These are phyloP conservation scores for Incumbomyces lentus DNA, from an alignment of 2,329 filamentous ascomycete species.

Conservation along the genomic window DNA sequence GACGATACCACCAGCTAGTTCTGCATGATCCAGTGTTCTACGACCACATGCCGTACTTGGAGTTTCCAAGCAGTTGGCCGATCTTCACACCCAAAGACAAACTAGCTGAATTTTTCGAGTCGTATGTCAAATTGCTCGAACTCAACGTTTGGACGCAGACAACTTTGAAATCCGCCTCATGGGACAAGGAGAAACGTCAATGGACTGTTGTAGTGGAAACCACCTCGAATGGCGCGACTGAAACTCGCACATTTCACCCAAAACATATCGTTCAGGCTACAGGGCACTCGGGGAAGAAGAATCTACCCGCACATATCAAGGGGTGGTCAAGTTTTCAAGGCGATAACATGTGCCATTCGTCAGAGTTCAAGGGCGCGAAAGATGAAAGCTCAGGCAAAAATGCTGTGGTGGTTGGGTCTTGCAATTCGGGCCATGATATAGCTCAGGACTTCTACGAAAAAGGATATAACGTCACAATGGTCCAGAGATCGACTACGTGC, in stretches of 20 bases:
- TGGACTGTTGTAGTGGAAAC: conserved; percentile 48
- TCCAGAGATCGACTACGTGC: conserved; percentile 57
- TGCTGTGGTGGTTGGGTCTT: conserved; percentile 56
- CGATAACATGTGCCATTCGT: conserved; percentile 50
- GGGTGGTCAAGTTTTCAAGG: conserved; percentile 48
- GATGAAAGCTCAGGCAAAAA: conserved; percentile 43
- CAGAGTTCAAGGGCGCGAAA: conserved; percentile 46
- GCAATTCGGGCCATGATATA: conserved; percentile 61
- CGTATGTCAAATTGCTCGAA: conserved; percentile 55
- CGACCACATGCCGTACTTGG: conserved; percentile 50
- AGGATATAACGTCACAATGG: conserved; percentile 57
- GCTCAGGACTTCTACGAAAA: conserved; percentile 57
- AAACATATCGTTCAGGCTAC: conserved; percentile 58
- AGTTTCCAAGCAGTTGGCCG: conserved; percentile 56
- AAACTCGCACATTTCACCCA: conserved; percentile 48
- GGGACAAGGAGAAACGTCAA: conserved; percentile 37
- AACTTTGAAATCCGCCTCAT: conserved; percentile 38
- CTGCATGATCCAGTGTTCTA: conserved; percentile 56
- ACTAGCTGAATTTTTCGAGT: conserved; percentile 57
- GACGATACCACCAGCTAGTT: conserved; percentile 54
- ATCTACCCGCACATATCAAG: conserved; percentile 36
- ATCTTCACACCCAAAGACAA: conserved; percentile 65
- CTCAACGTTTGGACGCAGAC: conserved; percentile 56
- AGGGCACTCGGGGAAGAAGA: conserved; percentile 57
- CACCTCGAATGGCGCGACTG: conserved; percentile 28